A percentile compares a stretch with the other conserved stretches of the same genome.
Conservation (phyloP, 306 rosid genomes). For the Acacia melanoxylon region DNA sequence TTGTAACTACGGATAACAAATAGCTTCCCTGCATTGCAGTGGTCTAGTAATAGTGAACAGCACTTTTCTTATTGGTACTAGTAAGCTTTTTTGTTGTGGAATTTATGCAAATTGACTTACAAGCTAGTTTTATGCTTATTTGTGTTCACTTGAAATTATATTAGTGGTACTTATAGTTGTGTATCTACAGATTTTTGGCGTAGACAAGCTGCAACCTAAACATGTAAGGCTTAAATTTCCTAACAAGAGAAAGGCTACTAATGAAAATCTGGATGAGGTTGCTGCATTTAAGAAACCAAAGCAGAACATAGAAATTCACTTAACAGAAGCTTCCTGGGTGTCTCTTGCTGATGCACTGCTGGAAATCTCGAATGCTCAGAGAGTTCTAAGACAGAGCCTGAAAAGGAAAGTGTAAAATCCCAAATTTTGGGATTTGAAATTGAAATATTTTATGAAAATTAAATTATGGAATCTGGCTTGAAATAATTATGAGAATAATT, state of each 20-base stretch:
- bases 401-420: too few relatives aligned
- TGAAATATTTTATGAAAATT: too few relatives aligned
- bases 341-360: slow-evolving; percentile 74
- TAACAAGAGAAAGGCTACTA: slow-evolving; percentile 75
- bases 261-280: slow-evolving; percentile 56
- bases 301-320: slow-evolving; percentile 65
- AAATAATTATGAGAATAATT: too few relatives aligned
- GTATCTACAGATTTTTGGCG: slow-evolving; percentile 86
- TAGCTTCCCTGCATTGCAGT: slow-evolving; percentile 6
- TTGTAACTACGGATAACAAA: not conserved
- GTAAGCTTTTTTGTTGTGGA: slow-evolving; percentile 4
- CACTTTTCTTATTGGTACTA: slow-evolving; percentile 18
- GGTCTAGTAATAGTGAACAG: not conserved
- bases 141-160: not conserved
- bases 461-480: too few relatives aligned
- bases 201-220: slow-evolving; percentile 91
- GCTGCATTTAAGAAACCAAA: slow-evolving; percentile 68
- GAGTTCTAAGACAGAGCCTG: slow-evolving; percentile 39
- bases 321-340: slow-evolving; percentile 80
- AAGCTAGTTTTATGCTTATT: slow-evolving; percentile 11
- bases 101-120: slow-evolving; percentile 1
- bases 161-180: slow-evolving; percentile 27
- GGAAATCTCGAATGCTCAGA: slow-evolving; percentile 52
- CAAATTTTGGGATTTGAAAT: too few relatives aligned
- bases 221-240: slow-evolving; percentile 83